Conservation (phyloP, 306 rosid species). For the Mimosa bimucronata region DNA sequence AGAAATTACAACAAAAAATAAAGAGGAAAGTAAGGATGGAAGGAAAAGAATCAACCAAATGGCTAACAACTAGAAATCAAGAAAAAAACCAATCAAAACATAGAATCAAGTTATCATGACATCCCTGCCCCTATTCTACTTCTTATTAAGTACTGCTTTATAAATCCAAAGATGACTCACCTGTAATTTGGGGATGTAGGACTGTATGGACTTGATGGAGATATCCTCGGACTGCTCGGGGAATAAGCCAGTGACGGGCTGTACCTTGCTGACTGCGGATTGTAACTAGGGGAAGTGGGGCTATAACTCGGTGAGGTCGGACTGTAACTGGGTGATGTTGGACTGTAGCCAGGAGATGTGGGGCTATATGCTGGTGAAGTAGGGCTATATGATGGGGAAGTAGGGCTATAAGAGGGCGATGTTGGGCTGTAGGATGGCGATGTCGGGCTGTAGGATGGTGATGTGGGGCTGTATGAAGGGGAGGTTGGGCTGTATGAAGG, state of each 20-base stretch:
- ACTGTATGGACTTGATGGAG: slow-evolving; percentile 96
- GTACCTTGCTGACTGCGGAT: slow-evolving; percentile 92
- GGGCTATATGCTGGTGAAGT: slow-evolving; percentile 70
- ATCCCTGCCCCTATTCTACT: not conserved
- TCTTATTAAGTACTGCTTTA: not conserved
- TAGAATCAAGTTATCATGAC: not conserved
- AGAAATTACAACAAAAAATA: not conserved
- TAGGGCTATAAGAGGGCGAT: slow-evolving; percentile 80
- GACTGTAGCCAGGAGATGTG: slow-evolving; percentile 51
- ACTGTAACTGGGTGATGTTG: slow-evolving; percentile 74
- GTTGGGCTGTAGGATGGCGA: slow-evolving; percentile 90
- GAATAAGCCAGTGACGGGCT: slow-evolving; percentile 95
- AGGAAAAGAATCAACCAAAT: slow-evolving; percentile 2
- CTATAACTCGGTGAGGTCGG: slow-evolving; percentile 69
- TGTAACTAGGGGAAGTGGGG: slow-evolving; percentile 92
- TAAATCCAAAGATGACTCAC: slow-evolving; percentile 42
- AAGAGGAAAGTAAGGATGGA: not conserved
- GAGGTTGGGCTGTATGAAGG: slow-evolving; percentile 74
- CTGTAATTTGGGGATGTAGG: slow-evolving; percentile 97
- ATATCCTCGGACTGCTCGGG: slow-evolving; percentile 92
- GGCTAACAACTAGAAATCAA: slow-evolving; percentile 16
- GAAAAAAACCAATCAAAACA: slow-evolving; percentile 11
- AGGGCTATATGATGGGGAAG: slow-evolving; percentile 82
- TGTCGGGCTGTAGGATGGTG: slow-evolving; percentile 81
- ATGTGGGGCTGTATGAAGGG: slow-evolving; percentile 70